Base-by-base conservation (phyloP, 257 asterid genomes). In the Solanum medicagineum region DNA sequence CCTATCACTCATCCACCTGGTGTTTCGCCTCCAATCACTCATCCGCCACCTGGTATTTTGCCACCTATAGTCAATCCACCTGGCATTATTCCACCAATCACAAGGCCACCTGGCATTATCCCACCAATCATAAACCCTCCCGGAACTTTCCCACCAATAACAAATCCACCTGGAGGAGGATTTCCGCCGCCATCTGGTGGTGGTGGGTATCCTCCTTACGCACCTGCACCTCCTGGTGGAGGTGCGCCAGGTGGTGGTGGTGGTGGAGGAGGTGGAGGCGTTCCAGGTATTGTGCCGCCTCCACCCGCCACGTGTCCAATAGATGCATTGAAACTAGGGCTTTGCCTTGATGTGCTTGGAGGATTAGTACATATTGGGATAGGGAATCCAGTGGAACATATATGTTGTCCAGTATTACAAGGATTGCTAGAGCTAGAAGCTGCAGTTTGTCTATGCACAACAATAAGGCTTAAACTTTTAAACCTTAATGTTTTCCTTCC, bases 351-450 rank as follows among this genome's bases (percentile, higher is more conserved):
- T 79, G 97, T 96, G 5, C 92, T 96, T 0, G 98, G 98, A 69
- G 99, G 99, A 17, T 80, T 96, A 45, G 89, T 96, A 54, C 98
- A 96, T 79, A 88, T 96, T 16, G 96, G 94, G 6, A 90, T 96
- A 3, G 99, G 98, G 57, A 87, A 96, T 74, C 98, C 98, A 8
- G 85, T 90, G 5, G 98, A 93, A 69, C 93, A 94, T 85, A 26
- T 91, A 15, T 96, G 98, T 84, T 96, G 99, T 83, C 98, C 98
- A 4, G 98, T 96, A 85, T 75, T 96, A 16, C 95, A 92, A 89
- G 98, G 98, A n/a, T 89, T 96, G 87, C 87, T 94, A 2, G 97
- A 93, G 87, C 66, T 95, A 16, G 99, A 96, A 87, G 99, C 99
- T 3, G 98, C 98, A 0, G 14, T 96, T 49, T 96, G 99, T 80